Conservation (phyloP, 2,329 filamentous ascomycete genomes). For the Neonectria magnoliae region DNA sequence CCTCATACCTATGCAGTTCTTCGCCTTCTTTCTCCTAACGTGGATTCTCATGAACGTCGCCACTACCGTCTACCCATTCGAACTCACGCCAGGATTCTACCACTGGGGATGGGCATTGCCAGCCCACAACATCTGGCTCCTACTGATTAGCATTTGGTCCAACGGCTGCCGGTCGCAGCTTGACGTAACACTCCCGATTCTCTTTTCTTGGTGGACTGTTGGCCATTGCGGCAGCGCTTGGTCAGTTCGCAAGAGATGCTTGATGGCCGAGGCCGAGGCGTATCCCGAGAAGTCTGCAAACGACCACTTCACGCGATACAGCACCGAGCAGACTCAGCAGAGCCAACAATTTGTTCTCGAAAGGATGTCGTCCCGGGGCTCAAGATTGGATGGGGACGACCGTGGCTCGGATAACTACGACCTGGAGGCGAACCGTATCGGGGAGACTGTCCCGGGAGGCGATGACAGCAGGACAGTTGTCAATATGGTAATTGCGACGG, state of each 20-base stretch:
- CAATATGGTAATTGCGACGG: background rate
- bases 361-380: background rate
- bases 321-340: background rate
- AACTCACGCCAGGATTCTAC: conserved; percentile 52
- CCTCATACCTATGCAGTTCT: conserved; percentile 46
- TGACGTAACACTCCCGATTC: conserved; percentile 49
- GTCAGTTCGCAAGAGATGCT: conserved; percentile 37
- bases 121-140: conserved; percentile 45
- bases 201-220: conserved; percentile 52
- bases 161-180: conserved; percentile 51
- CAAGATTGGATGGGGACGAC: background rate
- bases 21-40: conserved; percentile 53
- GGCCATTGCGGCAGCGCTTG: conserved; percentile 36
- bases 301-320: background rate
- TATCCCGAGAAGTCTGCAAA: background rate
- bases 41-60: conserved; percentile 55
- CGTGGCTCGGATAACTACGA: background rate
- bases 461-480: background rate
- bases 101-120: conserved; percentile 50
- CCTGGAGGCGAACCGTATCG: background rate
- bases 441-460: background rate
- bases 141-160: conserved; percentile 54
- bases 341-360: background rate
- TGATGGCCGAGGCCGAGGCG: conserved; percentile 7
- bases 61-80: conserved; percentile 49